Percentiles rank a stretch among this genome's conserved stretches.
Evolutionary conservation across 441 rosid genomes (phyloP).

Genomic region (Adansonia madagascariensis): DNA sequence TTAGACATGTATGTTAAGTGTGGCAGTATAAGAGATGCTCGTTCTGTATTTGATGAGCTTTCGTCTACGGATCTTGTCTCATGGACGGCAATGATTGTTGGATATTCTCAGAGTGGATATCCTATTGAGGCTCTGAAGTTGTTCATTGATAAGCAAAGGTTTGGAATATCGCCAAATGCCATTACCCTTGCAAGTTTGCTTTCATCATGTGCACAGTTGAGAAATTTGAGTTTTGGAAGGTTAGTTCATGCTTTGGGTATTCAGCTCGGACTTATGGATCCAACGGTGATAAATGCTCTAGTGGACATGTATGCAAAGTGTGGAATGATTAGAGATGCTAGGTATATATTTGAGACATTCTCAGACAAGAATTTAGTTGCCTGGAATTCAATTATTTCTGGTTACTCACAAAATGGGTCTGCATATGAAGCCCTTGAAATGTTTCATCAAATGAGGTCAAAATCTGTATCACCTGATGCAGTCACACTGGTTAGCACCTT

Average conservation of each 20-base stretch:
- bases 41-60: conserved; percentile 43
- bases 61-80: conserved; percentile 48
- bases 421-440: conserved; percentile 45
- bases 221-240: conserved; percentile 49
- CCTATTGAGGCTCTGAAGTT: conserved; percentile 51
- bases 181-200: conserved; percentile 56
- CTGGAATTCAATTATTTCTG: conserved; percentile 67
- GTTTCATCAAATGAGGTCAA: conserved; percentile 52
- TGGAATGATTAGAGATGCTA: conserved; percentile 45
- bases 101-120: conserved; percentile 50
- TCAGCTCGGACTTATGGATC: conserved; percentile 54
- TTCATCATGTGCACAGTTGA: conserved; percentile 52
- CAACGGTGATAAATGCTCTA: conserved; percentile 53
- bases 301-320: conserved; percentile 70
- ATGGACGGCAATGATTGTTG: conserved; percentile 77
- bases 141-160: conserved; percentile 49
- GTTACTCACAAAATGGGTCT: conserved; percentile 58
- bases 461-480: conserved; percentile 53
- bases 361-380: conserved; percentile 51
- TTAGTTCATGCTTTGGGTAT: conserved; percentile 49
- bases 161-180: conserved; percentile 47
- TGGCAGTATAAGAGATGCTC: conserved; percentile 50
- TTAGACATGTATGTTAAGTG: conserved; percentile 66
- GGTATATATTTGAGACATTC: conserved; percentile 44
- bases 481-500: conserved; percentile 57